These are phyloP conservation scores for Simmondsia chinensis DNA, from an alignment of 148 eudicot species.

Conservation along the genomic window DNA sequence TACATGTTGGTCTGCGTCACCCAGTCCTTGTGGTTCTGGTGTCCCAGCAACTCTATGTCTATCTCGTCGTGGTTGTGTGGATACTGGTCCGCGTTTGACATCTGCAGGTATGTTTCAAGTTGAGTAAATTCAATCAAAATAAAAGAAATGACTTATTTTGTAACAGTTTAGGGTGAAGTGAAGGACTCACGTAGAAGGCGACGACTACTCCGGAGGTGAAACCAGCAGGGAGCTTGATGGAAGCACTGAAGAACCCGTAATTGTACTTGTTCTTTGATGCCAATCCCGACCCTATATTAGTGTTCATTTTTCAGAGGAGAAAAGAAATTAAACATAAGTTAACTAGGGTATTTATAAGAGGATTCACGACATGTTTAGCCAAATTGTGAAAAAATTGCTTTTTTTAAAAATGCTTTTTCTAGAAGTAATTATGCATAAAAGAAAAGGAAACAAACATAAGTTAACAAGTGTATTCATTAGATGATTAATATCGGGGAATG, in stretches of 20 bases:
- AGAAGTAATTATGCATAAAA: too few relatives aligned
- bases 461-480: too few relatives aligned
- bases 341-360: too few relatives aligned
- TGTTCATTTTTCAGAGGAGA: too few relatives aligned
- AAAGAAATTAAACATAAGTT: too few relatives aligned
- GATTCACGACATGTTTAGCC: too few relatives aligned
- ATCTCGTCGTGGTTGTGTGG: conserved; percentile 94
- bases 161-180: too few relatives aligned
- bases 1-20: conserved; percentile 78
- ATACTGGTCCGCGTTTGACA: conserved; percentile 58
- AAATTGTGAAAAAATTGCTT: too few relatives aligned
- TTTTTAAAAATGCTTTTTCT: too few relatives aligned
- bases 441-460: too few relatives aligned
- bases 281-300: conserved; percentile 61
- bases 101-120: conserved; percentile 22
- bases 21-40: conserved; percentile 67
- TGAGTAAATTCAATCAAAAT: neutral
- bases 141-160: too few relatives aligned
- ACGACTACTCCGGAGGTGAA: conserved; percentile 86
- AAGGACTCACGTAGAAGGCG: conserved; percentile 71
- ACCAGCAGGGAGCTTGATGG: conserved; percentile 76
- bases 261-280: conserved; percentile 44
- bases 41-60: conserved; percentile 85
- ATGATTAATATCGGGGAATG: too few relatives aligned
- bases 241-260: conserved; percentile 83